Percentiles rank a stretch among this genome's conserved stretches.
Evolutionary conservation across 108 stramenopile genomes (phyloP).

Genomic region (Cyclotella distinguenda): DNA sequence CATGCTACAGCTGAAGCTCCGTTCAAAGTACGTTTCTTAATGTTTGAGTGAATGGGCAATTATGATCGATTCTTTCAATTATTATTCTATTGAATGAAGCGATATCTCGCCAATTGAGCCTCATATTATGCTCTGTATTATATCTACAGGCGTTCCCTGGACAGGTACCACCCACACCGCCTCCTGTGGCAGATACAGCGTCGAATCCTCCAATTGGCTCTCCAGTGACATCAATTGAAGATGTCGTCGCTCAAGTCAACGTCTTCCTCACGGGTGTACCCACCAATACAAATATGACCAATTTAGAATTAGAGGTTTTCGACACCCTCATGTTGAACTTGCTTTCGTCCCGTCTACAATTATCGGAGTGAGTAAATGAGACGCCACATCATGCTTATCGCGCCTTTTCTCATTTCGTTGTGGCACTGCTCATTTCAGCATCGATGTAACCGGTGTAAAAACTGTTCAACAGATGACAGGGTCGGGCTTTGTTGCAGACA

Average conservation of each 20-base stretch:
- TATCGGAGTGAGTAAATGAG: slow-evolving; percentile 7
- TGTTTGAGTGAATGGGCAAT: too few relatives aligned
- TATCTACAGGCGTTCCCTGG: slow-evolving; percentile 38
- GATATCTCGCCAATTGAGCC: too few relatives aligned
- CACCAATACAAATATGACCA: slow-evolving; percentile 34
- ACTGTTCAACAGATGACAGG: slow-evolving; percentile 23
- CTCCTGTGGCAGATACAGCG: slow-evolving; percentile 12
- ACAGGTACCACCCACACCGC: slow-evolving; percentile 22
- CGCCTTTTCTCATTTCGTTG: neutral
- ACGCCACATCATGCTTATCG: neutral
- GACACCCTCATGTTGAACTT: slow-evolving; percentile 35
- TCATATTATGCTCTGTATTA: too few relatives aligned
- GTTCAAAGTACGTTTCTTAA: too few relatives aligned
- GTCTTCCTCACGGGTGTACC: slow-evolving; percentile 40
- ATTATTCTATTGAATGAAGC: too few relatives aligned
- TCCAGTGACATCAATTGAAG: slow-evolving; percentile 13
- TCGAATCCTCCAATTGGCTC: slow-evolving; percentile 14
- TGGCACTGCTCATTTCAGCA: neutral
- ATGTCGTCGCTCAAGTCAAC: slow-evolving; percentile 20
- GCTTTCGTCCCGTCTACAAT: slow-evolving; percentile 26
- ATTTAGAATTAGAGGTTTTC: slow-evolving; percentile 27
- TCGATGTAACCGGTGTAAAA: slow-evolving; percentile 19
- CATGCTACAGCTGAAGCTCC: slow-evolving; percentile 38
- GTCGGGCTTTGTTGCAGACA: slow-evolving; percentile 20
- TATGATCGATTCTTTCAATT: too few relatives aligned